Base-by-base conservation (phyloP, 192 early-diverging fungal species). In the Entomortierella beljakovae region DNA sequence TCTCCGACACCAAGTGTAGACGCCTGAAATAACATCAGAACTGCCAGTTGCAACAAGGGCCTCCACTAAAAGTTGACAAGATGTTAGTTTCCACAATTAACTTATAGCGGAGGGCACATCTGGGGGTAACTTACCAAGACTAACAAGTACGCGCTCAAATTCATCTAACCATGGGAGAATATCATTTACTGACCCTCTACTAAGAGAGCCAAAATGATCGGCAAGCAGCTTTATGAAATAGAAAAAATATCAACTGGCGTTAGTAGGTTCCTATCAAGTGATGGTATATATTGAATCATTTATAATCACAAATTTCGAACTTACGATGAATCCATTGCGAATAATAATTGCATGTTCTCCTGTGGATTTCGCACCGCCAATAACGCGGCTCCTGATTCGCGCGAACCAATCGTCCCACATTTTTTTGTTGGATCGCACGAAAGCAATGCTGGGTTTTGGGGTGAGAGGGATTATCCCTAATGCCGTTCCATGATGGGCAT, bases 391-490 rank as follows among this genome's bases (percentile, higher is more conserved):
- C 49, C 94, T 71, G 9, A 94, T 83, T 5, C 92, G 76, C 3
- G 73, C 40, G 42, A 95, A 95, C 89, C 93, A 96, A 34, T 96
- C 94, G 28, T 93, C 86, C 63, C 92, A 94, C 15, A 90, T 84
- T 40, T 84, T 85, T 15, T 84, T 82, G 71, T 96, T 96, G 8
- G 90, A 83, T 55, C 84, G 61, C 42, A 95, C 94, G 70, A 96
- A 96, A 0, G 86, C 28, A 33, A 90, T 86, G 32, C 87, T 90
- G 1, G 87, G 64, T 49, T 88, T 86, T 6, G 94, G 87, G 8
- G 89, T 83, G n/a, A 83, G 63, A 4, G 93, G 87, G n/a, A 89
- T 61, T 3, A 79, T 73, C n/a, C 79, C 77, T 13, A 83, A 80
- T 0, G 85, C 82, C 22, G 86, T 85, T 10, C 92, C 94, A 31